phyloP scores from a whole-genome alignment of 176 grass and related monocot species.

The Bothriochloa decipiens region DNA sequence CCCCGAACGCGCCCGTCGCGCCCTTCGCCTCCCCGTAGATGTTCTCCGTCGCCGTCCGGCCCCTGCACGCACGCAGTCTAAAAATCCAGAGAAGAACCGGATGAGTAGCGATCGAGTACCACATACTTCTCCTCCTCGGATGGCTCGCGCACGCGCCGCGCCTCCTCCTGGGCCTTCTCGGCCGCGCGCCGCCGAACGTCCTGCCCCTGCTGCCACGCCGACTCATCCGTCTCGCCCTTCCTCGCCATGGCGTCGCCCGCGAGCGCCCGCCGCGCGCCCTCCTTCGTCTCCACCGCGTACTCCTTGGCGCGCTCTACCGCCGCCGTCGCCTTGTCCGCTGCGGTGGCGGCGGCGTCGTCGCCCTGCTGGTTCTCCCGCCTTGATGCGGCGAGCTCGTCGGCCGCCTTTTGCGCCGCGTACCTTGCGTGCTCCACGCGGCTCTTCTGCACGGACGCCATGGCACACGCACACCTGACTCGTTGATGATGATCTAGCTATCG shows the following conservation, averaged over 20 bases:
- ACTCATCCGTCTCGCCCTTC: slow-evolving; percentile 54
- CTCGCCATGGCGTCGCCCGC: slow-evolving; percentile 36
- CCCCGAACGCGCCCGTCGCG: slow-evolving; percentile 28
- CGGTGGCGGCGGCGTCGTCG: too few species aligned
- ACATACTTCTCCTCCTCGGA: slow-evolving; percentile 36
- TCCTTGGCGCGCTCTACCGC: slow-evolving; percentile 40
- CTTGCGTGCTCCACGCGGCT: slow-evolving; percentile 50
- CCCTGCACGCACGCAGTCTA: background rate
- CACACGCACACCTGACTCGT: background rate
- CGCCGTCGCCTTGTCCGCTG: background rate
- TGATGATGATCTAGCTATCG: background rate
- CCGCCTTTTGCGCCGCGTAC: slow-evolving; percentile 42
- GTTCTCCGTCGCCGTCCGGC: slow-evolving; percentile 41
- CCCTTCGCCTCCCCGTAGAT: slow-evolving; percentile 39
- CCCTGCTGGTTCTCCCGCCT: slow-evolving; percentile 10
- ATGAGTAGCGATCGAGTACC: background rate
- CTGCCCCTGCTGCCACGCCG: slow-evolving; percentile 55
- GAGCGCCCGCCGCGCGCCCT: slow-evolving; percentile 40
- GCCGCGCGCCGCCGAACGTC: slow-evolving; percentile 46
- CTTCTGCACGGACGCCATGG: slow-evolving; percentile 58
- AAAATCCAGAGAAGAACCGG: background rate
- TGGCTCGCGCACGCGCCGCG: slow-evolving; percentile 4
- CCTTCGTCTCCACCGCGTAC: slow-evolving; percentile 40
- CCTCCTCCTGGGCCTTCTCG: slow-evolving; percentile 45
- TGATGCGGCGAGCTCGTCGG: slow-evolving; percentile 49